Base-by-base conservation (phyloP, 2,329 filamentous ascomycete genomes). In the Monascus ruber region DNA sequence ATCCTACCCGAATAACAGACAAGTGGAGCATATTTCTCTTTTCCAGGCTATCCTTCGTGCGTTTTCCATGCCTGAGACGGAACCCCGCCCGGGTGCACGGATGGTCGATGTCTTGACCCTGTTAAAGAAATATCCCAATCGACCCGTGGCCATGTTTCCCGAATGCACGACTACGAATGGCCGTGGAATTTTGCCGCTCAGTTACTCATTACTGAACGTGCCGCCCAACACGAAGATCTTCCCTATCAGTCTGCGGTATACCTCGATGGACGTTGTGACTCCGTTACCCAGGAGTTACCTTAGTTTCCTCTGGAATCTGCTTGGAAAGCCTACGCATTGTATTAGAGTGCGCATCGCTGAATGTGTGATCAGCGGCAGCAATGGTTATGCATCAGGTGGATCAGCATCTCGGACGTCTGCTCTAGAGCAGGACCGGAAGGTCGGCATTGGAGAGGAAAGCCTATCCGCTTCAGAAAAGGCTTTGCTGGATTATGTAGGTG, bases 91-190 rank as follows among this genome's bases (percentile, higher is more conserved):
- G 1, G 59, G 59, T 3, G 62, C 69, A 6, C 67, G 63, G 26
- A 65, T 85, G 28, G 76, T 79, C 25, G 75, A 79, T 44, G 57
- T 88, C 34, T 66, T 70, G 24, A 69, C 73, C 1, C 71, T 96
- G 4, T 58, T 87, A 7, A 64, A 70, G 27, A 69, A 74, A 42
- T 76, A 93, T 56, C 86, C 86, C 0, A 72, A 76, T 41, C 79
- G 86, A 34, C 76, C 85, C 42, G 76, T 96, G 45, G 86, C 81
- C 45, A 78, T 94, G 1, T 95, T 96, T 59, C 89, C 91, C 8
- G 91, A 98, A 65, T 89, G 83, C 63, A 91, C 83, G 4, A 94
- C 91, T 1, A 94, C 86, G 34, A 98, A 98, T 56, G 89, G 89
- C 45, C 81, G 85, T 49, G 91, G 83, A 4, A 88, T 96, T 45